These are phyloP conservation scores for Penicillium paxilli DNA, from an alignment of 495 filamentous ascomycete species.

Conservation along the genomic window DNA sequence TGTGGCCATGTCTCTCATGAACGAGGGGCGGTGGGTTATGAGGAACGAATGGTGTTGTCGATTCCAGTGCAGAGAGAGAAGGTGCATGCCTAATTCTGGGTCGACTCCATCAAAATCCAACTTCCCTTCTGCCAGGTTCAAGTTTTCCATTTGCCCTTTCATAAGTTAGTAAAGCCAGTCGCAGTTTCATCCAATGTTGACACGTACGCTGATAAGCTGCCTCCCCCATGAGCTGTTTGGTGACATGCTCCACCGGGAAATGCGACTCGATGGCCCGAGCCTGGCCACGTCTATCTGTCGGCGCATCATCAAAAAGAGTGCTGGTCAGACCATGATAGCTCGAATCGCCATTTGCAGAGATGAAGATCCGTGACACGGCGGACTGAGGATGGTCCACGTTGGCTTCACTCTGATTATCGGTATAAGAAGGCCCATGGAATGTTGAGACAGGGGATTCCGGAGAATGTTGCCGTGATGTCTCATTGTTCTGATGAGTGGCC, in stretches of 20 bases:
- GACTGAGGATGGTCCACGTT: slow-evolving; percentile 10
- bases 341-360: slow-evolving; percentile 26
- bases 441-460: background rate
- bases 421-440: background rate
- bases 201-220: slow-evolving; percentile 29
- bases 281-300: slow-evolving; percentile 12
- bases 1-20: slow-evolving; percentile 43
- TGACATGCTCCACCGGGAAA: slow-evolving; percentile 15
- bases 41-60: slow-evolving; percentile 35
- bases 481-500: background rate
- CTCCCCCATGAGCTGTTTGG: slow-evolving; percentile 25
- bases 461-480: background rate
- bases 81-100: slow-evolving; percentile 39
- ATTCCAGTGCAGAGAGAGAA: slow-evolving; percentile 41
- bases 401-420: background rate
- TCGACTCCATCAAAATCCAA: slow-evolving; percentile 46
- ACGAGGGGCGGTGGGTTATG: slow-evolving; percentile 37
- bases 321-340: slow-evolving; percentile 36
- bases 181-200: background rate
- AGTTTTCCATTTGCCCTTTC: slow-evolving; percentile 27
- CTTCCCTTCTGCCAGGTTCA: slow-evolving; percentile 26
- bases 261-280: slow-evolving; percentile 2
- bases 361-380: slow-evolving; percentile 21
- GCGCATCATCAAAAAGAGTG: slow-evolving; percentile 30
- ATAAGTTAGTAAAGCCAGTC: background rate